Evolutionary conservation across 495 filamentous ascomycete genomes (phyloP), one percentile per base, ranked within the genome.

Genomic region (Aspergillus baeticus): DNA sequence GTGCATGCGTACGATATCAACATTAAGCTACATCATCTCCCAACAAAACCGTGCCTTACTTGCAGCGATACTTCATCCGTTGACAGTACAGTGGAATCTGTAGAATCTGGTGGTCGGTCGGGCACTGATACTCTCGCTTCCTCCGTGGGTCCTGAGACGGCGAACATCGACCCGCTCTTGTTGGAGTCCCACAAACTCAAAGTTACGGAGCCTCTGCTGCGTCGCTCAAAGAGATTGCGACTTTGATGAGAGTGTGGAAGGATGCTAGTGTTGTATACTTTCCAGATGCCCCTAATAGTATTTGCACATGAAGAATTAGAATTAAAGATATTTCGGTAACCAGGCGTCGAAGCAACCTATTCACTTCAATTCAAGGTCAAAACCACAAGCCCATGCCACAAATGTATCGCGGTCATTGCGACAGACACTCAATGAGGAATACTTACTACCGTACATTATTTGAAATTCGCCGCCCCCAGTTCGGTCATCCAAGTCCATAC

Each of bases 1-100:
- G 48, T 50, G 41, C 58, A 66, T 54, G 26, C 22, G 39, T 65
- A 67, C 47, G 59, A 70, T 54, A 38, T 67, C 60, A 2, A 52
- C 13, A 52, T 52, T 29, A 52, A 42, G 26, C 36, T 42, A 23
- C 36, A 42, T 23, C 49, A 52, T 52, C 35, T 52, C 35, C 49
- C 49, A n/a, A 52, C 5, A 52, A 53, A 22, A 23, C 39, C 6
- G 20, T 20, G 20, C 6, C 39, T 22, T 43, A 22, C 39, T 43
- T 43, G 17, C 18, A 22, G 18, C 39, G 20, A 43, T 22, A 45
- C 22, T 45, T 45, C 22, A 29, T 45, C 41, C 8, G 10, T 23
- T 14, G 23, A 45, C 14, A 29, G 43, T 14, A 45, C 43, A 45
- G 43, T 13, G n/a, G 23, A 14, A 14, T 45, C 43, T 45, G 13